Evolutionary conservation across 2,329 filamentous ascomycete genomes (phyloP).

Genomic region (Aspergillus caelatus): DNA sequence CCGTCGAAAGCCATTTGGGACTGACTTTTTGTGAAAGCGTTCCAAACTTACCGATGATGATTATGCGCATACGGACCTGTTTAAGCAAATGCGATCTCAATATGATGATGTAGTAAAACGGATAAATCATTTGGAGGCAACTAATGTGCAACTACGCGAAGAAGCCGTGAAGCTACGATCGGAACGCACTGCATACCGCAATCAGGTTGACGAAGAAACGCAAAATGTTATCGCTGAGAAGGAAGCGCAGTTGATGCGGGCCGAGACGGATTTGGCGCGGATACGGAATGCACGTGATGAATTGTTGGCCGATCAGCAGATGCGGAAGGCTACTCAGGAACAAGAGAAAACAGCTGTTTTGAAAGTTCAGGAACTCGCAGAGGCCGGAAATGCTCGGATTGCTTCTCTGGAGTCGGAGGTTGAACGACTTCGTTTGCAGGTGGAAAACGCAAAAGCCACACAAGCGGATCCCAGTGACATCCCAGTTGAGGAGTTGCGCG

Average conservation of each 20-base stretch:
- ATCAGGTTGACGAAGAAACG: conserved; percentile 78
- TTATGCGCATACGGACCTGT: conserved; percentile 87
- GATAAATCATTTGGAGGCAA: conserved; percentile 87
- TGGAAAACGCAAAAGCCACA: conserved; percentile 50
- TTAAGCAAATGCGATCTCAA: conserved; percentile 86
- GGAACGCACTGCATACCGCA: conserved; percentile 80
- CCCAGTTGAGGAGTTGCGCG: conserved; percentile 70
- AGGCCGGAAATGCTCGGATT: conserved; percentile 79
- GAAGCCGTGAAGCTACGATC: conserved; percentile 83
- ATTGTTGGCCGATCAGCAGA: conserved; percentile 75
- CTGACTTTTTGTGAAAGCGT: conserved; percentile 45
- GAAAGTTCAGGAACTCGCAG: conserved; percentile 78
- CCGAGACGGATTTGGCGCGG: conserved; percentile 82
- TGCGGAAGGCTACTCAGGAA: conserved; percentile 78
- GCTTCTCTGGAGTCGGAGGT: conserved; percentile 80
- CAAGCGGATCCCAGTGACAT: conserved; percentile 59
- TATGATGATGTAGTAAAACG: conserved; percentile 91
- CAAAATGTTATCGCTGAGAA: conserved; percentile 73
- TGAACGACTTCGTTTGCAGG: conserved; percentile 65
- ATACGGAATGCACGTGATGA: conserved; percentile 86
- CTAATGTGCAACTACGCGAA: conserved; percentile 80
- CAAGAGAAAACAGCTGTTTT: conserved; percentile 70
- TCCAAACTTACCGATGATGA: conserved; percentile 86
- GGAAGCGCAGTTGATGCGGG: conserved; percentile 77
- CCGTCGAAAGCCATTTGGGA: neutral